Evolutionary conservation across 2,329 filamentous ascomycete species (phyloP).

Genomic region (Trichoderma simmonsii): DNA sequence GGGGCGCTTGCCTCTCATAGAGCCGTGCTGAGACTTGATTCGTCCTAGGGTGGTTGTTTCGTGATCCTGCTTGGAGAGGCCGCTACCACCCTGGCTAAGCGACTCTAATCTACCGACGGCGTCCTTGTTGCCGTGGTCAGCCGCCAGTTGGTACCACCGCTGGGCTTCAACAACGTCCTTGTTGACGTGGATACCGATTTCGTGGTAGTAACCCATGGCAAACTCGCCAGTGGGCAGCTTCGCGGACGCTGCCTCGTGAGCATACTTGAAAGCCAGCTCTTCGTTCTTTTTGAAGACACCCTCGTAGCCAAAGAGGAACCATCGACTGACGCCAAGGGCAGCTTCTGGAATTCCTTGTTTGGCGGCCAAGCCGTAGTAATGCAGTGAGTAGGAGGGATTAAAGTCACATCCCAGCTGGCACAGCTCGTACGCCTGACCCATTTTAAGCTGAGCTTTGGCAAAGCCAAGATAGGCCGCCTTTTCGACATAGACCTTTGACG

Average conservation of each 20-base stretch:
- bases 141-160: slow-evolving; percentile 86
- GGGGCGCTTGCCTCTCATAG: slow-evolving; percentile 59
- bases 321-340: slow-evolving; percentile 94
- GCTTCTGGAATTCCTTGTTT: slow-evolving; percentile 91
- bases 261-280: slow-evolving; percentile 86
- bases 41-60: slow-evolving; percentile 84
- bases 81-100: slow-evolving; percentile 76
- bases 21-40: slow-evolving; percentile 79
- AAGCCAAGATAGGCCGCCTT: slow-evolving; percentile 96
- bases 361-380: slow-evolving; percentile 92
- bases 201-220: slow-evolving; percentile 94
- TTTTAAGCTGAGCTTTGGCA: slow-evolving; percentile 93
- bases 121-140: slow-evolving; percentile 88
- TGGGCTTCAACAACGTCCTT: slow-evolving; percentile 78
- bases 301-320: slow-evolving; percentile 96
- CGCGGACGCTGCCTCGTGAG: slow-evolving; percentile 75
- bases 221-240: slow-evolving; percentile 91
- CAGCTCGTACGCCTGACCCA: slow-evolving; percentile 93
- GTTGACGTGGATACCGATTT: slow-evolving; percentile 90
- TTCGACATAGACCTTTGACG: slow-evolving; percentile 84
- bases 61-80: slow-evolving; percentile 85
- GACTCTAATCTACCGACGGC: slow-evolving; percentile 78
- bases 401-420: slow-evolving; percentile 94
- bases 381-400: slow-evolving; percentile 84
- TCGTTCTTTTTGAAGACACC: slow-evolving; percentile 94